Conservation (phyloP, 2,329 filamentous ascomycete genomes). For the Pseudogymnoascus sp. region DNA sequence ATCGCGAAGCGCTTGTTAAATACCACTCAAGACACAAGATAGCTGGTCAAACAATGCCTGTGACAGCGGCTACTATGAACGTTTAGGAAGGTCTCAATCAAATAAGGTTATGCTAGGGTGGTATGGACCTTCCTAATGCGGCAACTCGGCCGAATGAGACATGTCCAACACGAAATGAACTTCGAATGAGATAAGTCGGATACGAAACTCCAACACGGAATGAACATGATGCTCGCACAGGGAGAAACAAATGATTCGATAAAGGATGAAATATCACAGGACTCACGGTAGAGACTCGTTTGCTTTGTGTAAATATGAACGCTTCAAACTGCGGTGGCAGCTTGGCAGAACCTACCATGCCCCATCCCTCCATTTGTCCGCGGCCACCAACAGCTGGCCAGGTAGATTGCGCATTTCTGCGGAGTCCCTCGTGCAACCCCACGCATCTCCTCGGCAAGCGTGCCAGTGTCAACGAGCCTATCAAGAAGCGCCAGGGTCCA, state of each 20-base stretch:
- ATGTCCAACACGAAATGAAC: background rate
- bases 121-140: conserved; percentile 3
- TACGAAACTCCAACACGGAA: background rate
- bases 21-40: background rate
- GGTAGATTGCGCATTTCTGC: background rate
- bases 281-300: background rate
- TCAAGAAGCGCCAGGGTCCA: background rate
- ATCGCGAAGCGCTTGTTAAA: background rate
- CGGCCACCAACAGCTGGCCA: background rate
- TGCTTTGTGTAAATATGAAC: background rate
- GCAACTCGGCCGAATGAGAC: too few relatives aligned
- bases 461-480: background rate
- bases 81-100: background rate
- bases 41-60: background rate
- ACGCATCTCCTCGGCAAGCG: too few relatives aligned
- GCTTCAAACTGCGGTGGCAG: background rate
- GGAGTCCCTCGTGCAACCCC: background rate
- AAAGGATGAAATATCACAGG: background rate
- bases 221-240: background rate
- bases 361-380: background rate
- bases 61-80: background rate
- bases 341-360: background rate
- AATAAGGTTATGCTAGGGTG: background rate
- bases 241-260: background rate
- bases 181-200: background rate